Conservation (phyloP, 108 stramenopile genomes). For the Pseudonitzschia multiseries region DNA sequence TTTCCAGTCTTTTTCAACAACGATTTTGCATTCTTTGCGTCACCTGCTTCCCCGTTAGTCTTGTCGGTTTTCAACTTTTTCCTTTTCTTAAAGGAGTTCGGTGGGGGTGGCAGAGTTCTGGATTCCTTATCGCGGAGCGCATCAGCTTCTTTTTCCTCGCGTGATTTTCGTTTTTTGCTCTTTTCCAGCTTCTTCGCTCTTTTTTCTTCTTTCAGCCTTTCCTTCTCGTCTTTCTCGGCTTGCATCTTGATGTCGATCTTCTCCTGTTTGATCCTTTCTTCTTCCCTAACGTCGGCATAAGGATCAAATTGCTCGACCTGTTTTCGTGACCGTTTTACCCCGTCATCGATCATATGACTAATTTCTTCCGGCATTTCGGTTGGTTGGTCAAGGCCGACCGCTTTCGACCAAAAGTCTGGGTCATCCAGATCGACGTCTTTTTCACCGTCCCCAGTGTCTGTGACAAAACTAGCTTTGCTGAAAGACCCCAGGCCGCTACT, state of each 20-base stretch:
- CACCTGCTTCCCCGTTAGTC: constrained; percentile 20
- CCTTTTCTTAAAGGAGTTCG: constrained; percentile 22
- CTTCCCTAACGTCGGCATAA: constrained; percentile 51
- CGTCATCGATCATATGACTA: constrained; percentile 73
- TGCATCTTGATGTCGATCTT: constrained; percentile 65
- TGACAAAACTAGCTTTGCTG: constrained; percentile 91
- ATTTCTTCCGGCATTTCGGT: constrained; percentile 69
- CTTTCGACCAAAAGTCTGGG: constrained; percentile 91
- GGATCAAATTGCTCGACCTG: constrained; percentile 83
- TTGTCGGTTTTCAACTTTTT: constrained; percentile 26
- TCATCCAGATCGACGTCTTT: constrained; percentile 93
- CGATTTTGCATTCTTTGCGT: background rate
- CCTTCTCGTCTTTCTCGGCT: constrained; percentile 76
- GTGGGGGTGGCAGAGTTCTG: constrained; percentile 19
- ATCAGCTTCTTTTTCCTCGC: constrained; percentile 34
- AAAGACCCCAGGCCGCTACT: constrained; percentile 80
- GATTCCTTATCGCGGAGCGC: constrained; percentile 14
- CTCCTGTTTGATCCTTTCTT: constrained; percentile 55
- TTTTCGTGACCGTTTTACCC: constrained; percentile 72
- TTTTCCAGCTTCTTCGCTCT: constrained; percentile 62
- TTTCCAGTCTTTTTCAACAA: constrained; percentile 15
- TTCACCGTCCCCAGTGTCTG: constrained; percentile 76
- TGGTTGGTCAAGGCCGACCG: constrained; percentile 75
- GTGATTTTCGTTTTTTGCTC: constrained; percentile 53
- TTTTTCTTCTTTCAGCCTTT: constrained; percentile 59